These are phyloP conservation scores for Epichloe scottii DNA, from an alignment of 2,329 filamentous ascomycete species.

Conservation along the genomic window DNA sequence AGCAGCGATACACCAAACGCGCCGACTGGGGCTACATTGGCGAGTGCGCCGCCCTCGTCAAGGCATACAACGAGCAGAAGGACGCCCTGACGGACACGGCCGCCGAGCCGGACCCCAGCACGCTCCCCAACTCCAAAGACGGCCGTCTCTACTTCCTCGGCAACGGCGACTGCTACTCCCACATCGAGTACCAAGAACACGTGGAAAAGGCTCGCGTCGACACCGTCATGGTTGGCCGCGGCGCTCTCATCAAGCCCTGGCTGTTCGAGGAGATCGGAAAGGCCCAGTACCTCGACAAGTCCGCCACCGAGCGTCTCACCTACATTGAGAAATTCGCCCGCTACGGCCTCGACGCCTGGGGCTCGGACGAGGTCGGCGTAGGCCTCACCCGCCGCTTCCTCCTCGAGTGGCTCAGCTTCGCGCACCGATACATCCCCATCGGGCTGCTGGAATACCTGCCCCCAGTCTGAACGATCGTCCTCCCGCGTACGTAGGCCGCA, in stretches of 20 bases:
- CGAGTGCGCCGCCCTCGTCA: slow-evolving; percentile 75
- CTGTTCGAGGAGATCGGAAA: slow-evolving; percentile 91
- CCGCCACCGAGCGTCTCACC: slow-evolving; percentile 68
- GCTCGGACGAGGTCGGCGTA: slow-evolving; percentile 85
- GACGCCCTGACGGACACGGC: slow-evolving; percentile 61
- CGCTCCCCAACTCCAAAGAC: slow-evolving; percentile 51
- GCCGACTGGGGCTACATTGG: slow-evolving; percentile 96
- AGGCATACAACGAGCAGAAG: slow-evolving; percentile 59
- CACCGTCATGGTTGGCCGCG: slow-evolving; percentile 93
- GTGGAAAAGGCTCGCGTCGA: slow-evolving; percentile 71
- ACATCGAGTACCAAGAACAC: slow-evolving; percentile 72
- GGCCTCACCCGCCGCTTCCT: slow-evolving; percentile 85
- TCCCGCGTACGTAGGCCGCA: slow-evolving; percentile 68
- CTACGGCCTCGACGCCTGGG: slow-evolving; percentile 90
- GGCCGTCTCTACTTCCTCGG: slow-evolving; percentile 81
- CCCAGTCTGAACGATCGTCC: slow-evolving; percentile 82
- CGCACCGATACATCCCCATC: slow-evolving; percentile 80
- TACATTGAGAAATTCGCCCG: slow-evolving; percentile 84
- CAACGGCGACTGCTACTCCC: slow-evolving; percentile 93
- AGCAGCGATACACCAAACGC: slow-evolving; percentile 82
- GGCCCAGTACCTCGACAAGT: slow-evolving; percentile 92
- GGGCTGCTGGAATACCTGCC: slow-evolving; percentile 82
- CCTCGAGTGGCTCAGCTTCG: slow-evolving; percentile 91
- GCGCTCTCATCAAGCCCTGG: slow-evolving; percentile 95
- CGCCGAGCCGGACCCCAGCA: slow-evolving; percentile 62